Percentiles rank a stretch among this genome's conserved stretches.
These are phyloP conservation scores for Calonectria hawksworthii DNA, from an alignment of 2,329 filamentous ascomycete genomes.

Conservation along the genomic window DNA sequence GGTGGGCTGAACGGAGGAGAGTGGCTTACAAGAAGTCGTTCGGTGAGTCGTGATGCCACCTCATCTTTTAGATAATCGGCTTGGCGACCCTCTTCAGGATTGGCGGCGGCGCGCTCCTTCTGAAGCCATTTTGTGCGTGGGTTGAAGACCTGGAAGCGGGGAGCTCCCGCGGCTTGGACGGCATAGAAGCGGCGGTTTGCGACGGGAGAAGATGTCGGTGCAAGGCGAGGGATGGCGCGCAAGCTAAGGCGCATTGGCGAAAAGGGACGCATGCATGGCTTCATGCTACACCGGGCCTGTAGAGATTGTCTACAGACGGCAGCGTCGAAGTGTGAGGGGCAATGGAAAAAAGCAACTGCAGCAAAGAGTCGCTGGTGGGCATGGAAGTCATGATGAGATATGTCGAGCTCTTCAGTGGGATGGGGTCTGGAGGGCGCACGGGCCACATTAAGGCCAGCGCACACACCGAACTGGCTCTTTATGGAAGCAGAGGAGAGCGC, in stretches of 20 bases:
- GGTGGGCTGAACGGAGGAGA: neutral
- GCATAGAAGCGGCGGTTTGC: slow-evolving; percentile 74
- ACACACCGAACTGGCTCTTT: slow-evolving; percentile 30
- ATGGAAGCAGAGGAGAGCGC: slow-evolving; percentile 34
- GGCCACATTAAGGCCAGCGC: slow-evolving; percentile 29
- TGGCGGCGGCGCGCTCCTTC: slow-evolving; percentile 84
- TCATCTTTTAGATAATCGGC: slow-evolving; percentile 96
- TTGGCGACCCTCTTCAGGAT: slow-evolving; percentile 79
- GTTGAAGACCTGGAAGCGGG: slow-evolving; percentile 93
- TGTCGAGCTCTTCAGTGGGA: slow-evolving; percentile 38
- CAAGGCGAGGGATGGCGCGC: slow-evolving; percentile 37
- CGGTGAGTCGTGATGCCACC: slow-evolving; percentile 85
- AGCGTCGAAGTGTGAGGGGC: slow-evolving; percentile 4
- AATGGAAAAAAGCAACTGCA: slow-evolving; percentile 29
- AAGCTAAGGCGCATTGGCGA: slow-evolving; percentile 45
- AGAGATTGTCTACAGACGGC: slow-evolving; percentile 28
- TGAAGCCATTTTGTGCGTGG: slow-evolving; percentile 89
- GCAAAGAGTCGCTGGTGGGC: neutral
- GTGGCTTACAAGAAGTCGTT: slow-evolving; percentile 79
- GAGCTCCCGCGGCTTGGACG: slow-evolving; percentile 80
- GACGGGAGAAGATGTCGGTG: slow-evolving; percentile 30
- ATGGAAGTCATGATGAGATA: slow-evolving; percentile 46
- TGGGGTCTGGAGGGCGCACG: slow-evolving; percentile 33
- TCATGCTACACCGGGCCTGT: slow-evolving; percentile 47
- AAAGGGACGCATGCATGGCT: slow-evolving; percentile 44